A percentile compares a stretch with the other conserved stretches of the same genome.
phyloP scores from a whole-genome alignment of 2,329 filamentous ascomycete genomes.

The Colletotrichum sp. region DNA sequence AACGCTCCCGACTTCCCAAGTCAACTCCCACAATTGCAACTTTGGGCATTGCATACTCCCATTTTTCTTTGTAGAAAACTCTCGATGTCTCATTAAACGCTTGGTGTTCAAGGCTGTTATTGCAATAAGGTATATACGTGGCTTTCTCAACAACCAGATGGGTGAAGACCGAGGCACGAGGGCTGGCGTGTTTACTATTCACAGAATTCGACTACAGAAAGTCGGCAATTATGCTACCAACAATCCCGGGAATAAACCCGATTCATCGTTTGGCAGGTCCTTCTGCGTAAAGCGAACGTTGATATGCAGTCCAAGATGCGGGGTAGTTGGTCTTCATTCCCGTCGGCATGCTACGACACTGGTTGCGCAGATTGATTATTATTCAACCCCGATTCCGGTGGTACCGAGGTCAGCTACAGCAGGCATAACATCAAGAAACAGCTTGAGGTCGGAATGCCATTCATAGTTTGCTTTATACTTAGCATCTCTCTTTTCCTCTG shows the following conservation, averaged over 20 bases:
- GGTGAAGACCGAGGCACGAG: too few relatives aligned
- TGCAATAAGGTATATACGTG: fast-evolving
- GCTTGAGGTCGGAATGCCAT: fast-evolving
- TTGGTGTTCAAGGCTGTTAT: too few relatives aligned
- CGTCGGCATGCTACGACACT: background rate
- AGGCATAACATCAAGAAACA: background rate
- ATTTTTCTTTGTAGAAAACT: too few relatives aligned
- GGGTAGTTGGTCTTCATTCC: background rate
- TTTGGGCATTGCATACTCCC: too few relatives aligned
- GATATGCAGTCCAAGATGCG: background rate
- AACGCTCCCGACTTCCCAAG: too few relatives aligned
- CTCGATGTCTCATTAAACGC: fast-evolving
- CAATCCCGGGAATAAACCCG: background rate
- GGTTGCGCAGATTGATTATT: background rate
- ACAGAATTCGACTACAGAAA: too few relatives aligned
- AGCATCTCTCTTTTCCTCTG: fast-evolving
- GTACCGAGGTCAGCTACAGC: background rate
- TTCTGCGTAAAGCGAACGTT: fast-evolving
- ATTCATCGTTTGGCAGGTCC: background rate
- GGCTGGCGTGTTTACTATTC: too few relatives aligned
- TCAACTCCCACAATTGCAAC: too few relatives aligned
- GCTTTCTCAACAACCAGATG: too few relatives aligned
- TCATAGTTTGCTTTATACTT: fast-evolving
- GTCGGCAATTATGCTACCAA: too few relatives aligned
- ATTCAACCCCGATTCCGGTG: background rate